phyloP scores from a whole-genome alignment of 345 rosid species.

The Boechera retrofracta region DNA sequence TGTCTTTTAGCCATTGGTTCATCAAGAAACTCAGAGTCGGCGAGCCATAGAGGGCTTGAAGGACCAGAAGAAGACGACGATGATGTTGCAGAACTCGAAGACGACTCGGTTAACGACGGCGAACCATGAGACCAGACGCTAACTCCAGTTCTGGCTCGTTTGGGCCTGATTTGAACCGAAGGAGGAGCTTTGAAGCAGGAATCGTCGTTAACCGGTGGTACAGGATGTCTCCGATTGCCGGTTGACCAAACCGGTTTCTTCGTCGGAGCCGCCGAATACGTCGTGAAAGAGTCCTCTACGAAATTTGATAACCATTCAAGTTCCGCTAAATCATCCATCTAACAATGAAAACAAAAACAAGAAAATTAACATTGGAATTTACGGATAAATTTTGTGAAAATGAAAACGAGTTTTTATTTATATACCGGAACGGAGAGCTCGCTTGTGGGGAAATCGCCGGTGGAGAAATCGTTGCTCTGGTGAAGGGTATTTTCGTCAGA shows the following conservation, averaged over 20 bases:
- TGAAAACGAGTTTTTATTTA: neutral
- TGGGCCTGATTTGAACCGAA: slow-evolving; percentile 72
- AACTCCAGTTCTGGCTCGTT: slow-evolving; percentile 63
- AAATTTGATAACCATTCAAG: slow-evolving; percentile 92
- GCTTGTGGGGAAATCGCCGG: slow-evolving; percentile 44
- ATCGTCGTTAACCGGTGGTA: slow-evolving; percentile 13
- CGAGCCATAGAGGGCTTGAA: slow-evolving; percentile 34
- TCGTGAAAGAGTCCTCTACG: slow-evolving; percentile 83
- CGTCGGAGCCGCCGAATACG: slow-evolving; percentile 37
- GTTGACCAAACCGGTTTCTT: slow-evolving; percentile 42
- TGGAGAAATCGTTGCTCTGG: slow-evolving; percentile 30
- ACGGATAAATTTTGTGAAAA: neutral
- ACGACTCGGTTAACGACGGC: slow-evolving; percentile 40
- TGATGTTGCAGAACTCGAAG: slow-evolving; percentile 41
- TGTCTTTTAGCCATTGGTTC: slow-evolving; percentile 15
- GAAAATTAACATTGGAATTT: neutral
- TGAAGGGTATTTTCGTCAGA: slow-evolving; percentile 34
- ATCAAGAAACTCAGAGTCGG: slow-evolving; percentile 22
- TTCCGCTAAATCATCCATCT: slow-evolving; percentile 75
- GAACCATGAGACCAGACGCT: slow-evolving; percentile 65
- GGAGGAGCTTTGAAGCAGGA: slow-evolving; percentile 40
- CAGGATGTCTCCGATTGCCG: slow-evolving; percentile 37
- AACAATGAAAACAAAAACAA: neutral
- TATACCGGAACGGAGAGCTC: slow-evolving; percentile 74
- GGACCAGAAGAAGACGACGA: slow-evolving; percentile 26